Base-by-base conservation (phyloP, 2,329 filamentous ascomycete genomes). In the Fusarium sp. region DNA sequence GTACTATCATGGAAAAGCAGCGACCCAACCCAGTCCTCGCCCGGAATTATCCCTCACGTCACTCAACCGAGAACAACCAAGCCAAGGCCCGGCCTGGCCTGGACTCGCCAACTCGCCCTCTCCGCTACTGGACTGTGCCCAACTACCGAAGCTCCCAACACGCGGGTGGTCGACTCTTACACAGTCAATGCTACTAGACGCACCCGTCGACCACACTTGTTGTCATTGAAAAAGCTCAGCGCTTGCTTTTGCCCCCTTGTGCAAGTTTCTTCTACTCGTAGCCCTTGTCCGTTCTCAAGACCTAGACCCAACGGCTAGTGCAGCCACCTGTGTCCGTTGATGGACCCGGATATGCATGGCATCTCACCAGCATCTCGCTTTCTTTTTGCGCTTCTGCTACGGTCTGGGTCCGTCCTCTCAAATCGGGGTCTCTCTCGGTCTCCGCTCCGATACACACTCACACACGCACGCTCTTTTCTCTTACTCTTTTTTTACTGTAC, bases 341-440 rank as follows among this genome's bases (percentile, higher is more conserved):
- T 78, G 76, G 75, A 67, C 70, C 76, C 75, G 67, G 76, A 72
- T 77, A 78, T 78, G 77, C 78, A 74, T 76, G 72, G 70, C 77
- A 77, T 77, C 75, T 79, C 71, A 79, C 77, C 76, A 73, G 79
- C 67, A 72, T 67, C 71, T 77, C 49, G 65, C 55, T 67, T 64
- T 66, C 59, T 59, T 65, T 53, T 71, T 66, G 62, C 55, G 27
- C 59, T 73, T 69, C 60, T 65, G 35, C 31, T 64, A 68, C 46
- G 71, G 71, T 74, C 71, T 74, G 31, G 71, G 67, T 74, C 71
- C 60, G 51, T 49, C 70, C 71, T 71, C 71, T 44, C 60, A 62
- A 49, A 65, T 68, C 60, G 64, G 75, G 75, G 73, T 62, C 65
- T 74, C 51, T 64, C 42, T 74, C 69, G 65, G 69, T 74, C 72